phyloP scores from a whole-genome alignment of 305 asterid species.

The Striga hermonthica region DNA sequence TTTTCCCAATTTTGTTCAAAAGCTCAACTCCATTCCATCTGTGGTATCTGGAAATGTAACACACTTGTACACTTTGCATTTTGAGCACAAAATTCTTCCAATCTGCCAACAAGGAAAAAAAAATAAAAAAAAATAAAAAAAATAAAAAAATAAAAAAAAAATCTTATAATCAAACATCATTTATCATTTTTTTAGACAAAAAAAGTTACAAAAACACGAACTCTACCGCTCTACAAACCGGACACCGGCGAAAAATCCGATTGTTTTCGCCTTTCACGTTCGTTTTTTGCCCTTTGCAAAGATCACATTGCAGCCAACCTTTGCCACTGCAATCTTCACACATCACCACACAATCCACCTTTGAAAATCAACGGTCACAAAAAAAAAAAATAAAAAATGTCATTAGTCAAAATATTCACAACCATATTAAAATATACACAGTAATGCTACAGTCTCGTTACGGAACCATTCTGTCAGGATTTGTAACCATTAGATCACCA shows the following conservation, averaged over 20 bases:
- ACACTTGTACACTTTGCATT: constrained; percentile 72
- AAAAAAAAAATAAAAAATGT: too few relatives aligned
- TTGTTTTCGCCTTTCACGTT: constrained; percentile 59
- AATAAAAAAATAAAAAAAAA: too few relatives aligned
- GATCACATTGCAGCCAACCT: constrained; percentile 78
- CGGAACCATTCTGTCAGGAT: neutral
- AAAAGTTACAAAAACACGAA: too few relatives aligned
- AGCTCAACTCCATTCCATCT: constrained; percentile 44
- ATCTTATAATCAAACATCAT: too few relatives aligned
- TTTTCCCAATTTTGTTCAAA: constrained; percentile 25
- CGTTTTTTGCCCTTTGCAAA: constrained; percentile 71
- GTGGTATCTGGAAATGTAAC: constrained; percentile 56
- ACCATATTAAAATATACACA: too few relatives aligned
- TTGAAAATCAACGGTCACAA: neutral
- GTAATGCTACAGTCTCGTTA: too few relatives aligned
- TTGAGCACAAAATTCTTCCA: constrained; percentile 61
- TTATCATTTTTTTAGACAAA: too few relatives aligned
- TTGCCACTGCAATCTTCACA: constrained; percentile 63
- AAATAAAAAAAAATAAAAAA: too few relatives aligned
- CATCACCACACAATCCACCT: constrained; percentile 53
- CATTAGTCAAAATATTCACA: too few relatives aligned
- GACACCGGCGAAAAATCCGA: constrained; percentile 68
- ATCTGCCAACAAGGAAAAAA: constrained; percentile 39
- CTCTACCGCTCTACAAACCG: constrained; percentile 79
- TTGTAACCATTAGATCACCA: neutral